Base-by-base conservation (phyloP, 169 alveolate genomes). In the Plasmodium chabaudi region DNA sequence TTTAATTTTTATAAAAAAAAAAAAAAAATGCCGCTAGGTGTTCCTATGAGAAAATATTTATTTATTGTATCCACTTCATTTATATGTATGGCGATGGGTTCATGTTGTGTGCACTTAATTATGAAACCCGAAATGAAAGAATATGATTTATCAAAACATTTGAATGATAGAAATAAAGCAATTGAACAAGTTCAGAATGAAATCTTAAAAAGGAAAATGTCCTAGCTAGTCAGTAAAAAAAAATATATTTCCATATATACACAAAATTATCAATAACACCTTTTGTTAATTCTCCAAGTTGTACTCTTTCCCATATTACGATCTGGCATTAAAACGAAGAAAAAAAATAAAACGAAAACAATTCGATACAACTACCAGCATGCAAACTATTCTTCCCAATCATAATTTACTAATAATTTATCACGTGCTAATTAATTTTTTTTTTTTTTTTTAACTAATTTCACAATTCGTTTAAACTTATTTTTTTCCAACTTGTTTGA, bases 21-120 rank as follows among this genome's bases (percentile, higher is more conserved):
- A 64, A 47, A 46, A 68, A 77, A 63, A 64, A 77, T 77, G 88
- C 88, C 88, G 5, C 25, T 77, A 44, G 88, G 88, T 55, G 88
- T 77, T 13, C 75, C 88, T 9, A 15, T 77, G 23, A 51, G 75
- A 55, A 65, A 77, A 44, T 77, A 77, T 46, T 23, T 77, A 25
- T 77, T 77, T 13, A 77, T 77, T 34, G 88, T 77, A n/a, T 77
- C 88, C 2, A 77, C 88, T 1, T 77, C 88, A 49, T 77, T 77
- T 56, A 63, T 77, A 68, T 77, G 77, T 57, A 77, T 77, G 88
- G 88, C 88, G 3, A 77, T 77, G 88, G 88, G 88, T 17, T 77
- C 88, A 9, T 77, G 88, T 57, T 77, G 88, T 57, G 88, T 77
- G 2, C 88, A 77, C 42, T 55, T 77, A 69, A 68, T 77, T 53